Conservation (phyloP, 208 protist genomes). For the Polymyxa betae region DNA sequence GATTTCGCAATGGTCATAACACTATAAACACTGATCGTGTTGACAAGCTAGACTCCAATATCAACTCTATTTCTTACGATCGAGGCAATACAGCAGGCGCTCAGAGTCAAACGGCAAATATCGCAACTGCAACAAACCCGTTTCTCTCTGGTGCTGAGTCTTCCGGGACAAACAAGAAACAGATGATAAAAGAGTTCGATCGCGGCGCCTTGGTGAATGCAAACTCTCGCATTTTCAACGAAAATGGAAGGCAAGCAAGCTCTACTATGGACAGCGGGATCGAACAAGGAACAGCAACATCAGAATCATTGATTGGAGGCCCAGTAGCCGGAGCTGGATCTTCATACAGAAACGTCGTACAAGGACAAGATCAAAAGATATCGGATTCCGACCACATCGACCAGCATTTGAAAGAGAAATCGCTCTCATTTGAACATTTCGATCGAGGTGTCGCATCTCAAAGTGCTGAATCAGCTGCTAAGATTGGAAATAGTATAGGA, state of each 20-base stretch:
- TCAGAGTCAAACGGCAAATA: neutral
- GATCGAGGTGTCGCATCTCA: neutral
- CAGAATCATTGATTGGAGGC: neutral
- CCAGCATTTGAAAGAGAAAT: neutral
- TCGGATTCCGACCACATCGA: neutral
- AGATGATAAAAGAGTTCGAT: neutral
- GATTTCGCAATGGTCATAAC: neutral
- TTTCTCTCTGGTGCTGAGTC: neutral
- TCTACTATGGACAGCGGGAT: neutral
- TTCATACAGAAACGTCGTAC: neutral
- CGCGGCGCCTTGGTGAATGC: neutral
- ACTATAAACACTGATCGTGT: neutral
- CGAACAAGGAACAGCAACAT: no score
- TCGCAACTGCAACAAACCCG: neutral
- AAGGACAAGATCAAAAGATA: neutral
- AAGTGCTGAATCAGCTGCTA: neutral
- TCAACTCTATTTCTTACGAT: neutral
- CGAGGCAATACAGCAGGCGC: neutral
- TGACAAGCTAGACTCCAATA: neutral
- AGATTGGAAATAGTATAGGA: neutral
- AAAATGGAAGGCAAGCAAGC: neutral
- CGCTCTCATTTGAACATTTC: neutral
- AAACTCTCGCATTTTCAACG: neutral
- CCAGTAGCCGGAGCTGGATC: neutral
- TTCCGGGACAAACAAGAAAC: neutral